Percentiles rank a stretch among this genome's conserved stretches.
phyloP scores from a whole-genome alignment of 2,329 filamentous ascomycete genomes.

The Pseudofabraea citricarpa region DNA sequence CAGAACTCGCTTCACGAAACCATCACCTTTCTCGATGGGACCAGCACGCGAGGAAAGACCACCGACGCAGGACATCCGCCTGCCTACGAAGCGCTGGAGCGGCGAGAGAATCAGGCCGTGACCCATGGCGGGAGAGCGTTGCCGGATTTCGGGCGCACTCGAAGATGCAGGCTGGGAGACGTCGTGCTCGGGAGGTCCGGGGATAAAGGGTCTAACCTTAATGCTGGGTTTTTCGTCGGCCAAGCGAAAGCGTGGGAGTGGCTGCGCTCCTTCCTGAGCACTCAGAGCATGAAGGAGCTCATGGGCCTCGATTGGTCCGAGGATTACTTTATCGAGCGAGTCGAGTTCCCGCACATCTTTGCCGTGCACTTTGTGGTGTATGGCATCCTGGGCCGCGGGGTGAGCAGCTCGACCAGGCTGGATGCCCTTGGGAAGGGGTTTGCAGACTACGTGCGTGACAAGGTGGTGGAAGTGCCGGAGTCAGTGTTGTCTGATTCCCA shows the following conservation, averaged over 20 bases:
- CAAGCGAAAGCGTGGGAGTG: conserved; percentile 33
- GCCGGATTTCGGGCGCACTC: conserved; percentile 18
- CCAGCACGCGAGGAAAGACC: neutral
- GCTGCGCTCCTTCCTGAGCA: conserved; percentile 25
- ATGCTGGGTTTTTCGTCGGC: conserved; percentile 36
- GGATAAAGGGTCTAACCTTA: conserved; percentile 33
- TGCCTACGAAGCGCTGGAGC: conserved; percentile 21
- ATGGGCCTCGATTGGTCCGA: conserved; percentile 20
- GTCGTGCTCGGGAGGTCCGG: conserved; percentile 22
- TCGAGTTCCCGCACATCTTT: conserved; percentile 13
- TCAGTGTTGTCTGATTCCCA: neutral
- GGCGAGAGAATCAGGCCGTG: conserved; percentile 21
- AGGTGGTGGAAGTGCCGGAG: conserved; percentile 12
- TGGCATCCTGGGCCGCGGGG: conserved; percentile 30
- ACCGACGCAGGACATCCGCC: conserved; percentile 19
- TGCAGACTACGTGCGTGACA: conserved; percentile 12
- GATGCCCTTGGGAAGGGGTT: conserved; percentile 18
- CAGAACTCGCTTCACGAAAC: conserved; percentile 16
- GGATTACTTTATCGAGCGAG: conserved; percentile 22
- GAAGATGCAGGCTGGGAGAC: conserved; percentile 6
- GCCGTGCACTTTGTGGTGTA: conserved; percentile 28
- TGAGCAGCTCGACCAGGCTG: conserved; percentile 12
- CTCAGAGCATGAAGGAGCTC: conserved; percentile 17
- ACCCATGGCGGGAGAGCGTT: neutral
- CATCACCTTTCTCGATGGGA: conserved; percentile 17